Percentiles rank a stretch among this genome's conserved stretches.
Conservation (phyloP, 495 filamentous ascomycete species). For the Xanthoparmelia taractica region DNA sequence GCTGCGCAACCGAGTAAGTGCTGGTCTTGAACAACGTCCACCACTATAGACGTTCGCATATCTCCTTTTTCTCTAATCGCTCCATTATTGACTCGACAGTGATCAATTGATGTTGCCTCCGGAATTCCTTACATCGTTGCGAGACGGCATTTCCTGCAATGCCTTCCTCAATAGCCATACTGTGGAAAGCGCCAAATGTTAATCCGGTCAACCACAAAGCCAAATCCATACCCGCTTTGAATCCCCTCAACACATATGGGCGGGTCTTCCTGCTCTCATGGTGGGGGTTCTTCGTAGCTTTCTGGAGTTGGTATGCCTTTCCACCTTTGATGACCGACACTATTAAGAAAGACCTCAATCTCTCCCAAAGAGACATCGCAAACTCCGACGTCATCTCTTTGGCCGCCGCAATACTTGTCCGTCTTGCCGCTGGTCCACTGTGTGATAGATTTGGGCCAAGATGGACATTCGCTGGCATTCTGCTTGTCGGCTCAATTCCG, state of each 20-base stretch:
- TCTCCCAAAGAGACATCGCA: conserved; percentile 61
- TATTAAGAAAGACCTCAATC: conserved; percentile 67
- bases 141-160: not conserved
- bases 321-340: conserved; percentile 69
- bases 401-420: conserved; percentile 69
- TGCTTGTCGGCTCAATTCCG: conserved; percentile 66
- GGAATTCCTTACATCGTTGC: not conserved
- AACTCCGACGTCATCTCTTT: conserved; percentile 90
- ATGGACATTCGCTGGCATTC: conserved; percentile 65
- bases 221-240: conserved; percentile 70
- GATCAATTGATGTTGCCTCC: too few species aligned
- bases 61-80: too few species aligned
- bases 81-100: too few species aligned
- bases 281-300: conserved; percentile 90
- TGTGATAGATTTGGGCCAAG: conserved; percentile 83
- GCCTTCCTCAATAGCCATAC: not conserved
- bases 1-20: too few species aligned
- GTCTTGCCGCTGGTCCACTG: conserved; percentile 66
- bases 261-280: conserved; percentile 90
- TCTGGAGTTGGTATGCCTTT: conserved; percentile 81
- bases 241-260: conserved; percentile 73
- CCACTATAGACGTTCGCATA: too few species aligned
- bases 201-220: conserved; percentile 77
- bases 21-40: too few species aligned
- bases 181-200: conserved; percentile 36